These are phyloP conservation scores for Coccomyxa sp. DNA, from an alignment of 139 green algal genomes.

Conservation along the genomic window DNA sequence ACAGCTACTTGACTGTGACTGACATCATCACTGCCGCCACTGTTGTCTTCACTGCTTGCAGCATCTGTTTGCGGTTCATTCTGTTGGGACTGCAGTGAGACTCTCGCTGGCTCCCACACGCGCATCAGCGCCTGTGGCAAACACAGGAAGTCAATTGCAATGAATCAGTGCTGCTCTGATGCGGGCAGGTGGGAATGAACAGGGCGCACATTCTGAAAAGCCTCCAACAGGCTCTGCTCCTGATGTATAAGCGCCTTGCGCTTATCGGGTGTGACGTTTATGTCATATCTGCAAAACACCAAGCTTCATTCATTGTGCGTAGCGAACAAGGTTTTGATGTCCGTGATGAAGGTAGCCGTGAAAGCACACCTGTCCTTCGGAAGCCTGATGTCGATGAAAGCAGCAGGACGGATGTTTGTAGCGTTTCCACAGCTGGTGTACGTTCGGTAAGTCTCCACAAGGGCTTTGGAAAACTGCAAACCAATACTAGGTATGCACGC, in stretches of 20 bases:
- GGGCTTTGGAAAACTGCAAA: conserved; percentile 29
- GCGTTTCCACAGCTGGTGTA: conserved; percentile 31
- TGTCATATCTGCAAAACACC: conserved; percentile 55
- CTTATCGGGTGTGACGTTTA: conserved; percentile 98
- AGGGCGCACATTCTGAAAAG: conserved; percentile 37
- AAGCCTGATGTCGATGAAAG: conserved; percentile 66
- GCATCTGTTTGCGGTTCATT: too few relatives aligned
- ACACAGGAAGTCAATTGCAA: too few relatives aligned
- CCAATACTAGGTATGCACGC: neutral
- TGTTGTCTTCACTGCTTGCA: too few relatives aligned
- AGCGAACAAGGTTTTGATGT: neutral
- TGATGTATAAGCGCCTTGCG: conserved; percentile 72
- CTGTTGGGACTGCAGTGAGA: too few relatives aligned
- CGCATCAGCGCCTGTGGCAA: too few relatives aligned
- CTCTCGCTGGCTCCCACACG: too few relatives aligned
- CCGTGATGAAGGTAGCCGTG: neutral
- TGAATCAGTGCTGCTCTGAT: too few relatives aligned
- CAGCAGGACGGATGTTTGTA: conserved; percentile 44
- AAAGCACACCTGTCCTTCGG: conserved; percentile 23
- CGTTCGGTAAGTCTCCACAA: conserved; percentile 72
- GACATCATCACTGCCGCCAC: too few relatives aligned
- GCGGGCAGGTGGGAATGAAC: too few relatives aligned
- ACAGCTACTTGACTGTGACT: too few relatives aligned
- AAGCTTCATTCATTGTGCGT: neutral
- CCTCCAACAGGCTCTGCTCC: conserved; percentile 46